Evolutionary conservation across 345 rosid species (phyloP).

Genomic region (Gynandropsis gynandra): DNA sequence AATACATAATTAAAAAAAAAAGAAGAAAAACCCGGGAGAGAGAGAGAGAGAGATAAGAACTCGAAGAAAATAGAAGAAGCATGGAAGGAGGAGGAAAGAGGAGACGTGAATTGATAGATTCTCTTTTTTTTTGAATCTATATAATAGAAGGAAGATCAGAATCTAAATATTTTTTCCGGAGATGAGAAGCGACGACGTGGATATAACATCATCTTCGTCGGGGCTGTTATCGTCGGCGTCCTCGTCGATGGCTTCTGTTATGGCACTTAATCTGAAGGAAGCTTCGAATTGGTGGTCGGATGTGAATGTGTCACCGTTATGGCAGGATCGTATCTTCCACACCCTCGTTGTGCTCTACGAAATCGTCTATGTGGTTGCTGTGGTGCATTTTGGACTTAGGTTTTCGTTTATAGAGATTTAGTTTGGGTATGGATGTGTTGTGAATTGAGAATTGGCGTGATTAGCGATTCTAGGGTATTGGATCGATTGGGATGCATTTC

Average conservation of each 20-base stretch:
- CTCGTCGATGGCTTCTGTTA: slow-evolving; percentile 25
- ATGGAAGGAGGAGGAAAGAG: background rate
- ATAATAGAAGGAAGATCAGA: background rate
- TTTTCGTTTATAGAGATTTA: no score
- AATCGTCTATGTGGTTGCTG: slow-evolving; percentile 59
- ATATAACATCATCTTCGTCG: slow-evolving; percentile 22
- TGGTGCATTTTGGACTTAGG: slow-evolving; percentile 45
- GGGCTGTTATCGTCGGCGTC: slow-evolving; percentile 22
- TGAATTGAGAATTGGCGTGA: no score
- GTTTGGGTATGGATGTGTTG: background rate
- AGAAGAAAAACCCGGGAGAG: no score
- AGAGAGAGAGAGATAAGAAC: no score
- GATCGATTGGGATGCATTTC: no score
- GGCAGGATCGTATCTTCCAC: slow-evolving; percentile 89
- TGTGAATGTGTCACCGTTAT: slow-evolving; percentile 48
- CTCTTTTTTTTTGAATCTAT: background rate
- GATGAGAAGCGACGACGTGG: slow-evolving; percentile 28
- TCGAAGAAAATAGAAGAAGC: no score
- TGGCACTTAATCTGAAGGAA: slow-evolving; percentile 37
- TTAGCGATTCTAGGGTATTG: slow-evolving; percentile 7
- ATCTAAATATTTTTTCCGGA: slow-evolving; percentile 8
- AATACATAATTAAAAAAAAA: background rate
- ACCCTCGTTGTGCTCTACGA: slow-evolving; percentile 57
- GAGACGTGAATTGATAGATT: slow-evolving; percentile 5
- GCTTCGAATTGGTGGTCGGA: slow-evolving; percentile 69